phyloP scores from a whole-genome alignment of 495 filamentous ascomycete genomes.

The Trichocladium antarcticum region DNA sequence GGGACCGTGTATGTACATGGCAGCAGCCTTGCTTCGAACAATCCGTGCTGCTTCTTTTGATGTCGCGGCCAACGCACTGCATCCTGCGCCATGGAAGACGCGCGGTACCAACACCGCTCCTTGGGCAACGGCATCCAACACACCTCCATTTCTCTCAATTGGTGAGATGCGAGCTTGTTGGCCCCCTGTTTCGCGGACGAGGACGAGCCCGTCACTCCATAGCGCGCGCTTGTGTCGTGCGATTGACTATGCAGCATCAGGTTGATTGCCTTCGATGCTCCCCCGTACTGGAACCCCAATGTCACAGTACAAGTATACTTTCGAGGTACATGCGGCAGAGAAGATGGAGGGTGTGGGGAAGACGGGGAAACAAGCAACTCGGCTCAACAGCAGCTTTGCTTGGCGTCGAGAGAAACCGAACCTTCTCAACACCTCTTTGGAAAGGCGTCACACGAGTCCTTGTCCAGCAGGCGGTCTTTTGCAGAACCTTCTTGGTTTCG shows the following conservation, averaged over 20 bases:
- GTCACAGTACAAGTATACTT: background rate
- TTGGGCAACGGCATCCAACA: background rate
- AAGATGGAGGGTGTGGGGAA: background rate
- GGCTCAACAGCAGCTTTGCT: constrained; percentile 6
- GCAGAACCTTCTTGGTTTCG: constrained; percentile 6
- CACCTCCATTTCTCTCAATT: too few species aligned
- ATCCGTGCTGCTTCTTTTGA: background rate
- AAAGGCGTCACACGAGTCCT: constrained; percentile 1
- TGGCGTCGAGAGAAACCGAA: background rate
- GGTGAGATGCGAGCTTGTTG: too few species aligned
- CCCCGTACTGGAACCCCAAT: too few species aligned
- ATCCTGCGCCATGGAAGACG: background rate
- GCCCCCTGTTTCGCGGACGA: too few species aligned
- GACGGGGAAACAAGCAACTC: constrained; percentile 9
- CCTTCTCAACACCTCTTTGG: background rate
- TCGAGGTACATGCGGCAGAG: background rate
- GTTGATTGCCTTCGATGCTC: background rate
- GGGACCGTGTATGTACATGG: too few species aligned
- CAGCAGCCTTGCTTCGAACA: too few species aligned
- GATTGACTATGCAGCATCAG: background rate
- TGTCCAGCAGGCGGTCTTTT: background rate
- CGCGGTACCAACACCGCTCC: constrained; percentile 7
- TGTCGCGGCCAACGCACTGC: background rate
- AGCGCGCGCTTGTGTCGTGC: too few species aligned
- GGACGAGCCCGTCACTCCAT: too few species aligned